phyloP scores from a whole-genome alignment of 306 rosid genomes.

The Erythrophleum fordii region DNA sequence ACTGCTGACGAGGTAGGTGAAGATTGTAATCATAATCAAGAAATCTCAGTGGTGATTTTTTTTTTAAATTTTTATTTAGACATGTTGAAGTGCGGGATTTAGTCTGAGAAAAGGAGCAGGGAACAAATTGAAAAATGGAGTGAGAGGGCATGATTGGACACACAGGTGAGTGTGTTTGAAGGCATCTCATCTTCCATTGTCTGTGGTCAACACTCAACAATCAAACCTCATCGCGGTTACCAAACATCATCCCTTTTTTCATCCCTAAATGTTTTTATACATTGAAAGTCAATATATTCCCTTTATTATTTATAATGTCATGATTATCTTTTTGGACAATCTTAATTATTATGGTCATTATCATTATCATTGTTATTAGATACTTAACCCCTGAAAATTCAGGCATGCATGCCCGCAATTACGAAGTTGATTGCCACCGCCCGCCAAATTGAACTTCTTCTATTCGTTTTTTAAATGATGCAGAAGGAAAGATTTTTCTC shows the following conservation, averaged over 20 bases:
- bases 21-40: background rate
- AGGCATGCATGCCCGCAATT: slow-evolving; percentile 5
- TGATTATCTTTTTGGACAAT: background rate
- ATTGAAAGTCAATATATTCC: background rate
- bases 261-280: background rate
- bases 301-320: background rate
- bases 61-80: background rate
- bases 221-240: slow-evolving; percentile 31
- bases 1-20: background rate
- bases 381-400: background rate
- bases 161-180: slow-evolving; percentile 55
- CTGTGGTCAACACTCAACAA: slow-evolving; percentile 48
- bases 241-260: background rate
- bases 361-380: background rate
- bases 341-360: background rate
- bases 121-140: slow-evolving; percentile 45
- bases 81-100: slow-evolving; percentile 32
- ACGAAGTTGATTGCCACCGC: background rate
- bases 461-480: background rate
- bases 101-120: slow-evolving; percentile 32
- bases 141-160: slow-evolving; percentile 51
- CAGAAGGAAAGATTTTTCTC: background rate
- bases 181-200: slow-evolving; percentile 38
- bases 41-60: background rate
- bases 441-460: background rate